Evolutionary conservation across 306 rosid species (phyloP).

Genomic region (Lotus japonicus): DNA sequence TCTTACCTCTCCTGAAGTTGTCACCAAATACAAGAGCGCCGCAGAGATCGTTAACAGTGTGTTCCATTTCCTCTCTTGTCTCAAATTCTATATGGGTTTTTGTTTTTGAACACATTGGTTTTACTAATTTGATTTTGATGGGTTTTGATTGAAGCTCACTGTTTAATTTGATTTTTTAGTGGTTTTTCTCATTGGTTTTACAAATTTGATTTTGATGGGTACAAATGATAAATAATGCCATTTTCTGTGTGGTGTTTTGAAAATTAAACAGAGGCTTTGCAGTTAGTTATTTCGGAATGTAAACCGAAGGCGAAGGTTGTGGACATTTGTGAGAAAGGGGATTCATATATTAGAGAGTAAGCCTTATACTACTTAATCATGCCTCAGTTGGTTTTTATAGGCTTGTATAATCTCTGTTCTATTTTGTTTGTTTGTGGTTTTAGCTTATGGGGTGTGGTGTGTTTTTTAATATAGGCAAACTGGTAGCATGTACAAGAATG

Average conservation of each 20-base stretch:
- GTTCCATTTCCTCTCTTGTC: background rate
- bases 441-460: conserved; percentile 25
- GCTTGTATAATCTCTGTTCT: too few relatives aligned
- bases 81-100: too few relatives aligned
- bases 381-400: background rate
- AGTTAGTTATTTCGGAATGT: conserved; percentile 62
- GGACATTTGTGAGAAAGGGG: conserved; percentile 78
- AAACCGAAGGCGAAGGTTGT: conserved; percentile 79
- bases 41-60: conserved; percentile 84
- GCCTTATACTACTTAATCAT: conserved; percentile 5
- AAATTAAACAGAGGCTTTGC: conserved; percentile 93
- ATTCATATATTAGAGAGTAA: conserved; percentile 75
- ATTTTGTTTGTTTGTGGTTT: too few relatives aligned
- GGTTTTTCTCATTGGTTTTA: background rate
- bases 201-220: too few relatives aligned
- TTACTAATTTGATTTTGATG: too few relatives aligned
- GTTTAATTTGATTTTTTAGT: background rate
- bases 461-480: conserved; percentile 46
- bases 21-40: conserved; percentile 86
- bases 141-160: background rate
- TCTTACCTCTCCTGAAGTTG: conserved; percentile 82
- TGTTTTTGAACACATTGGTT: too few relatives aligned
- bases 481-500: conserved; percentile 71
- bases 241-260: too few relatives aligned
- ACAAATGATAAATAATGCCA: too few relatives aligned